Conservation (phyloP, 176 grass and related monocot genomes). For the Pontederia crassipes region DNA sequence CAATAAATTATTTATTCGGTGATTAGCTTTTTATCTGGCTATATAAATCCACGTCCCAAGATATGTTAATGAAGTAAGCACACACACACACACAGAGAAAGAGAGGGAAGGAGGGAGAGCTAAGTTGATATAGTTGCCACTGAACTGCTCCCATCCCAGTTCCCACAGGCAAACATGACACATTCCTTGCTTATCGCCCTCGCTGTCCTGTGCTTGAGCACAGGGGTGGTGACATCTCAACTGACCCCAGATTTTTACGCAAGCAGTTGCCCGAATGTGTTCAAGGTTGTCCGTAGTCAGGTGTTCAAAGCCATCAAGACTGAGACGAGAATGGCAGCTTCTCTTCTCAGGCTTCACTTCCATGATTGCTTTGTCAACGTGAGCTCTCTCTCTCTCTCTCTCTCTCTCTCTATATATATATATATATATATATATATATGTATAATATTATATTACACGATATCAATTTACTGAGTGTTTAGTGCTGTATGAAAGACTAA, state of each 20-base stretch:
- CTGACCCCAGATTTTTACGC: slow-evolving; percentile 5
- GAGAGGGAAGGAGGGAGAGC: no score
- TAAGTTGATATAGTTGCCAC: no score
- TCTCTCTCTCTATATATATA: not conserved
- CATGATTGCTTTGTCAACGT: slow-evolving; percentile 20
- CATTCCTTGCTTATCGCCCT: not conserved
- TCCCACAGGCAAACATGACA: not conserved
- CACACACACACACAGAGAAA: no score
- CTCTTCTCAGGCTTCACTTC: slow-evolving; percentile 18
- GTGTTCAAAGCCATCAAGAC: not conserved
- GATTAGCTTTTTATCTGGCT: no score
- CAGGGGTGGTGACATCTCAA: slow-evolving; percentile 1
- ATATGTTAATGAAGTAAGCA: no score
- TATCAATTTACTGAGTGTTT: not conserved
- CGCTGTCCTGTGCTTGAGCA: not conserved
- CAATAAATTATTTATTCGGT: no score
- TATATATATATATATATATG: not conserved
- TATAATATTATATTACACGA: not conserved
- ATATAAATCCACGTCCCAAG: no score
- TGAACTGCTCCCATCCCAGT: no score
- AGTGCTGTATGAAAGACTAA: not conserved
- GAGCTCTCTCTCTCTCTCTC: not conserved
- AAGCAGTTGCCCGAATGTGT: slow-evolving; percentile 4
- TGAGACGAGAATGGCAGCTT: slow-evolving; percentile 15
- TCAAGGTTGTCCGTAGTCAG: not conserved